Evolutionary conservation across 192 early-diverging fungal genomes (phyloP).

Genomic region (Linnemannia hyalina): DNA sequence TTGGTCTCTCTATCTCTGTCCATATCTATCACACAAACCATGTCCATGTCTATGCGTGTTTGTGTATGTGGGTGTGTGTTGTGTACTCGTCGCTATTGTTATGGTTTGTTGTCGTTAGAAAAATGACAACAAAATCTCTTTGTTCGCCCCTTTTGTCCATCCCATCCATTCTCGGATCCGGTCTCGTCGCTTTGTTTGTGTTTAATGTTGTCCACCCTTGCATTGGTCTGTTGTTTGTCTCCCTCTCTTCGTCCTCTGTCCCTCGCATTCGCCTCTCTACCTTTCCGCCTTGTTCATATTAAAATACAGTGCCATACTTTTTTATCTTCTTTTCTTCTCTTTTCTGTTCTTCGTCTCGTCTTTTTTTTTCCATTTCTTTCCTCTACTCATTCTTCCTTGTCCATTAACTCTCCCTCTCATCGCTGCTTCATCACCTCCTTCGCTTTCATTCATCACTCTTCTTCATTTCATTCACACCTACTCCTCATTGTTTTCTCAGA

Average conservation of each 20-base stretch:
- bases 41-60: no score
- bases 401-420: background rate
- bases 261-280: background rate
- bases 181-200: no score
- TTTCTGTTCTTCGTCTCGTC: background rate
- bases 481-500: background rate
- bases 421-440: background rate
- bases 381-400: background rate
- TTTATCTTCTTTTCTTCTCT: no score
- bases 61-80: no score
- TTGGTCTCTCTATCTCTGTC: no score
- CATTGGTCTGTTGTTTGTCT: background rate
- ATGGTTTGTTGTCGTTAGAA: no score
- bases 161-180: no score
- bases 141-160: no score
- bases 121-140: no score
- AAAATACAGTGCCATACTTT: background rate
- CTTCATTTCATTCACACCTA: background rate
- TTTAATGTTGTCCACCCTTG: no score
- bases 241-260: background rate
- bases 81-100: no score
- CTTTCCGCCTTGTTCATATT: background rate
- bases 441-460: background rate
- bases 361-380: background rate
- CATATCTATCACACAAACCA: no score